Conservation (phyloP, 2,329 filamentous ascomycete genomes). For the Ilyonectria sp. region DNA sequence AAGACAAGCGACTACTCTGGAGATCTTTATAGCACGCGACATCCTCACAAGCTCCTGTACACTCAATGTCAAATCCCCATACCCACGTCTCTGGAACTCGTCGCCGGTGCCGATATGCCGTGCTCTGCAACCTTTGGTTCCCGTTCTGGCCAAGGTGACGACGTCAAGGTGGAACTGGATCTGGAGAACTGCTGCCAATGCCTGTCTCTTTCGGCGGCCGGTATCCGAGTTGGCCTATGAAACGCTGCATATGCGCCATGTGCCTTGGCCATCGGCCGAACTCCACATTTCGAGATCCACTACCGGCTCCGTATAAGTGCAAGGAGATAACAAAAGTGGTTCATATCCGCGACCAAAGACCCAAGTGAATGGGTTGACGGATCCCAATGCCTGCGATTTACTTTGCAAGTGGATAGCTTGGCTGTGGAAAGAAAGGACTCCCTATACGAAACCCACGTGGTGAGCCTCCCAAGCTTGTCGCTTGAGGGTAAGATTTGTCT, state of each 20-base stretch:
- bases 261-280: not conserved
- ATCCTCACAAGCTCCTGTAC: not conserved
- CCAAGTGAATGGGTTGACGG: not conserved
- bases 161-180: slow-evolving; percentile 3
- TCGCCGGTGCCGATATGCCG: slow-evolving; percentile 20
- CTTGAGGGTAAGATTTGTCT: too few species aligned
- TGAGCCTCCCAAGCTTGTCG: not conserved
- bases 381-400: not conserved
- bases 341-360: not conserved
- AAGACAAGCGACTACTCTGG: not conserved
- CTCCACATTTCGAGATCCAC: slow-evolving; percentile 11
- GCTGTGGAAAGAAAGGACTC: not conserved
- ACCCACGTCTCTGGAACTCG: not conserved
- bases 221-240: slow-evolving; percentile 25
- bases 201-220: not conserved
- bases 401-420: not conserved
- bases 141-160: slow-evolving; percentile 6
- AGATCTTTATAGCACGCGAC: slow-evolving; percentile 23
- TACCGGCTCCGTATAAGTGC: slow-evolving; percentile 11
- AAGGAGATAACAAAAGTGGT: not conserved
- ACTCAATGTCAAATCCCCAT: not conserved
- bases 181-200: slow-evolving; percentile 2
- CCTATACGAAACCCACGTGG: not conserved
- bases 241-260: slow-evolving; percentile 1
- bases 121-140: slow-evolving; percentile 3